Conservation (phyloP, 2,329 filamentous ascomycete species). For the Coccinonectria pachysandricola region DNA sequence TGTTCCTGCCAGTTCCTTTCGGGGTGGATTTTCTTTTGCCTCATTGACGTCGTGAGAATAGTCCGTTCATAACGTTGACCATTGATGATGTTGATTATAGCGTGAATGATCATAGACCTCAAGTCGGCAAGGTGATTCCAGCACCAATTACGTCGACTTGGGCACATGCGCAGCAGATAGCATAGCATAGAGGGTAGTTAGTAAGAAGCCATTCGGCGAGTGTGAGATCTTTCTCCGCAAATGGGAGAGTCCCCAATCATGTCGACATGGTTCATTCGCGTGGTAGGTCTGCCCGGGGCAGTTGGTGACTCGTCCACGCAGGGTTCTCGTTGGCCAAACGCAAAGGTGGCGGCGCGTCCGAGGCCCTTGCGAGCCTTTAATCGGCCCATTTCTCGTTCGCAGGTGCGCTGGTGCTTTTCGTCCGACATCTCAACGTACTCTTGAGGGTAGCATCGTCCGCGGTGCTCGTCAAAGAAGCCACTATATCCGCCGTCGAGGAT, state of each 20-base stretch:
- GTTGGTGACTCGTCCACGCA: constrained; percentile 51
- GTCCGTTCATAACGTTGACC: no score
- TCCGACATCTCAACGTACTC: constrained; percentile 96
- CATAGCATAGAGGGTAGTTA: constrained; percentile 25
- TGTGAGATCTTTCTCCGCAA: constrained; percentile 39
- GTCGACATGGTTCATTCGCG: constrained; percentile 29
- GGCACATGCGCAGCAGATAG: constrained; percentile 19
- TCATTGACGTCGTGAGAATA: no score
- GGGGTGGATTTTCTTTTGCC: no score
- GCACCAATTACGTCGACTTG: constrained; percentile 15
- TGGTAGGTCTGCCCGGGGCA: constrained; percentile 33
- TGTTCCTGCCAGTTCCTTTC: no score
- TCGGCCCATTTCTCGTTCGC: constrained; percentile 88
- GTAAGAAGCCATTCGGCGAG: constrained; percentile 55
- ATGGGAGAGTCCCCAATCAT: constrained; percentile 37
- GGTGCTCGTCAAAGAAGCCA: constrained; percentile 74
- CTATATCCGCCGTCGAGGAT: constrained; percentile 96
- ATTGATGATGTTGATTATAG: no score
- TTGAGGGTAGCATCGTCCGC: constrained; percentile 76
- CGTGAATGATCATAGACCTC: constrained; percentile 11
- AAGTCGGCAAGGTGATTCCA: constrained; percentile 17
- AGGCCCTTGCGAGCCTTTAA: constrained; percentile 84
- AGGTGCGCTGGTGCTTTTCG: constrained; percentile 82
- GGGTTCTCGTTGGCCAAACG: constrained; percentile 68
- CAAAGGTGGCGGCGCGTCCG: constrained; percentile 83